Percentiles rank a stretch among this genome's conserved stretches.
These are phyloP conservation scores for Flaveria trinervia DNA, from an alignment of 129 eudicot species.

Conservation along the genomic window DNA sequence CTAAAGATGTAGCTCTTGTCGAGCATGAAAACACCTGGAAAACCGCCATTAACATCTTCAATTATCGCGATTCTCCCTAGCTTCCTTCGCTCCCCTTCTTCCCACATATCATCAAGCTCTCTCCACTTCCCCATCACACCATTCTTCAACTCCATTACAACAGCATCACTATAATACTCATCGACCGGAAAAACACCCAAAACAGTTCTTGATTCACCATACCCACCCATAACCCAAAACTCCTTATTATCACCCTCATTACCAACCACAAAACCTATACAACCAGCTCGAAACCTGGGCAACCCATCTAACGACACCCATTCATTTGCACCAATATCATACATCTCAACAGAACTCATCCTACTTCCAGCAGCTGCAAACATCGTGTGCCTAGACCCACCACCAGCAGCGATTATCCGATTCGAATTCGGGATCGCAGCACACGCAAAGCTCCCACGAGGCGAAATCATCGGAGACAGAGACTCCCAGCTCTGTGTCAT, in stretches of 20 bases:
- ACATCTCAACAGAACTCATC: conserved; percentile 86
- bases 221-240: conserved; percentile 98
- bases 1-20: conserved; percentile 74
- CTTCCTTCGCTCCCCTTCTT: conserved; percentile 70
- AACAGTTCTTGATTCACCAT: conserved; percentile 85
- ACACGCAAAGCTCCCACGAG: conserved; percentile 91
- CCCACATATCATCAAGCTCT: conserved; percentile 94
- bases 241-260: conserved; percentile 45
- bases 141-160: conserved; percentile 71
- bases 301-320: conserved; percentile 79
- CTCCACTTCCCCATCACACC: conserved; percentile 69
- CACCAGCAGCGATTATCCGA: conserved; percentile 79
- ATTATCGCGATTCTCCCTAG: conserved; percentile 76
- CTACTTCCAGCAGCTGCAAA: conserved; percentile 91
- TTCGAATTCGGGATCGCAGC: conserved; percentile 41
- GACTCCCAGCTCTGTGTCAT: conserved; percentile 47
- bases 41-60: conserved; percentile 47
- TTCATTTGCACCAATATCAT: conserved; percentile 65
- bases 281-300: conserved; percentile 84
- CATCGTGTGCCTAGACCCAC: conserved; percentile 88
- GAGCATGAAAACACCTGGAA: conserved; percentile 73
- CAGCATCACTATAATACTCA: conserved; percentile 79
- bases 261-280: conserved; percentile 78
- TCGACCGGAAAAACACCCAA: conserved; percentile 94
- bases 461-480: conserved; percentile 58